Conservation (phyloP, 805 yeast species). For the Lipomyces chichibuensis region DNA sequence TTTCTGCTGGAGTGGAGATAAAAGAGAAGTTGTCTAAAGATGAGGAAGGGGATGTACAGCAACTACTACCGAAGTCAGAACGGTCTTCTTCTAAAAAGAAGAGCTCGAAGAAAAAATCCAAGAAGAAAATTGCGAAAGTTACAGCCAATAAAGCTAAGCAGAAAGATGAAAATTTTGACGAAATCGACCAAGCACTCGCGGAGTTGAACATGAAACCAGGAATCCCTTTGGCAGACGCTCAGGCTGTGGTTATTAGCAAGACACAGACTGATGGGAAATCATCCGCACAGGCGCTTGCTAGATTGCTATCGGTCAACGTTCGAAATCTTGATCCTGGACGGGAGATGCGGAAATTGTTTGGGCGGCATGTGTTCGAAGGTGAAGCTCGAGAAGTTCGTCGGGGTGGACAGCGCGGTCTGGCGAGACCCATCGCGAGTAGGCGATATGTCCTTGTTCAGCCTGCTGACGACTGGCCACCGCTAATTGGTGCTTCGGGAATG, state of each 20-base stretch:
- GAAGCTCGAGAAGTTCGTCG: constrained; percentile 22
- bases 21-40: not conserved
- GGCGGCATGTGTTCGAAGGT: constrained; percentile 32
- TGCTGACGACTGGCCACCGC: constrained; percentile 36
- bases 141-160: not conserved
- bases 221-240: not conserved
- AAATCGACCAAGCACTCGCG: constrained; percentile 30
- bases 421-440: constrained; percentile 20
- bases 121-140: constrained; percentile 22
- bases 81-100: constrained; percentile 1
- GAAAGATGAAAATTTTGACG: constrained; percentile 19
- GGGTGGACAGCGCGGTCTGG: constrained; percentile 15
- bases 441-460: constrained; percentile 33
- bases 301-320: constrained; percentile 28
- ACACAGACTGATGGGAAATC: constrained; percentile 1
- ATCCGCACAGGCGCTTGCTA: constrained; percentile 17
- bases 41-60: not conserved
- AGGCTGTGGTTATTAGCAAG: not conserved
- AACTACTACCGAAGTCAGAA: constrained; percentile 1
- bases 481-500: constrained; percentile 23
- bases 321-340: constrained; percentile 34
- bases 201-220: constrained; percentile 26
- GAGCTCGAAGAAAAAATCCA: constrained; percentile 26
- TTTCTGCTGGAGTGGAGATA: not conserved
- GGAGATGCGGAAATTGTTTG: constrained; percentile 35